Base-by-base conservation (phyloP, 306 rosid species). In the Inga laurina region DNA sequence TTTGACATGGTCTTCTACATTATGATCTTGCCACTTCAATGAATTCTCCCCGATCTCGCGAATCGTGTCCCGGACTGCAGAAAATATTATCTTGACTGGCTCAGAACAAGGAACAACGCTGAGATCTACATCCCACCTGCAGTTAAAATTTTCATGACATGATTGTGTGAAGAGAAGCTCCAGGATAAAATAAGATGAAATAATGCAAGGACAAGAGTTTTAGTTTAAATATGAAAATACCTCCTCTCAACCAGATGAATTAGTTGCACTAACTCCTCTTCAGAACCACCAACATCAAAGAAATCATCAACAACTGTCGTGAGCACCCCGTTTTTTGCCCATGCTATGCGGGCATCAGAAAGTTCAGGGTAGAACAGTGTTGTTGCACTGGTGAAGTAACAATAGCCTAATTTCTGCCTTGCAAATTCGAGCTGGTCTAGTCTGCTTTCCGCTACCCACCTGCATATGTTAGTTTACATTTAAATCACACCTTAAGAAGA, bases 301-400 rank as follows among this genome's bases (percentile, higher is more conserved):
- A 96, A 96, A 86, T 95, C 98, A 87, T 93, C 98, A 14, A 96
- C 94, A 80, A 88, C 92, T 66, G 99, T 92, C 48, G 91, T 80
- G 48, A 95, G 97, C 65, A 93, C 91, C 61, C 93, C 96, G 51
- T 78, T 89, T 82, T 96, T 93, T 0, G 98, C 92, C 94, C 92
- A 92, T 34, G 99, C 89, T 80, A 92, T 86, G 79, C 98, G 97
- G 21, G 93, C 97, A 81, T 93, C 94, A 44, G 91, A 76, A 84
- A 88, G 81, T 87, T 92, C 97, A 3, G 93, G 92, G 70, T 91
- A 7, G 71, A 79, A 90, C 76, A 89, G 80, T 73, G 93, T 85
- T 69, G 97, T 93, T 21, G 92, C 94, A 81, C 83, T 70, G 37
- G 94, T 89, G 83, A 93, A 91, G 86, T 87, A 96, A 85, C 97